These are phyloP conservation scores for Bombardia bombarda DNA, from an alignment of 495 filamentous ascomycete genomes.

Conservation along the genomic window DNA sequence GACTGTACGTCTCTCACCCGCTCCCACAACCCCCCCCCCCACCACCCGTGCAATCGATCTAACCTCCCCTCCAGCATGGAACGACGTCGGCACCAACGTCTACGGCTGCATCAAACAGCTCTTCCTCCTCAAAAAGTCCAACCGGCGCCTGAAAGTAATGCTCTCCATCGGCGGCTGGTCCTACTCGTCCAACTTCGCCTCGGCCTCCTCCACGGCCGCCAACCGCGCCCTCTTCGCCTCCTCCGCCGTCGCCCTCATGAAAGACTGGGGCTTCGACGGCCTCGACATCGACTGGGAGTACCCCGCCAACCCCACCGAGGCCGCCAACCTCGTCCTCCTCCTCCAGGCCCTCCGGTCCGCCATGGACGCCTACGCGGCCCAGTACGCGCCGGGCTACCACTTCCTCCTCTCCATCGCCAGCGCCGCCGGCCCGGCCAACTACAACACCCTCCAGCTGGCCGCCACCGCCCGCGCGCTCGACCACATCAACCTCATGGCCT, in stretches of 20 bases:
- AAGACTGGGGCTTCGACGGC: slow-evolving; percentile 48
- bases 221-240: slow-evolving; percentile 56
- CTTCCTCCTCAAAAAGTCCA: slow-evolving; percentile 71
- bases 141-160: slow-evolving; percentile 79
- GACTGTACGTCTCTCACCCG: slow-evolving; percentile 27
- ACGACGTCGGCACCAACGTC: slow-evolving; percentile 51
- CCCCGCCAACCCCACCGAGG: slow-evolving; percentile 50
- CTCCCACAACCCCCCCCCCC: background rate
- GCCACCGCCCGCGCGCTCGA: slow-evolving; percentile 66
- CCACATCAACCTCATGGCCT: slow-evolving; percentile 82
- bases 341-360: slow-evolving; percentile 56
- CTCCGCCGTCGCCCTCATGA: slow-evolving; percentile 54
- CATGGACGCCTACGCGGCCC: slow-evolving; percentile 55
- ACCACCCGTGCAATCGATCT: background rate
- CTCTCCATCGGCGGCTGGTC: slow-evolving; percentile 90
- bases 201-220: slow-evolving; percentile 49
- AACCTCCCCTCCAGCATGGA: slow-evolving; percentile 26
- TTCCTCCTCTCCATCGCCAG: slow-evolving; percentile 74
- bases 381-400: slow-evolving; percentile 40
- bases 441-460: slow-evolving; percentile 54
- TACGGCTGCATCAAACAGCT: slow-evolving; percentile 86
- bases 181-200: slow-evolving; percentile 71
- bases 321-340: slow-evolving; percentile 63
- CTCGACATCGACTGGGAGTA: slow-evolving; percentile 48
- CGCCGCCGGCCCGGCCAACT: slow-evolving; percentile 52